A percentile compares a stretch with the other conserved stretches of the same genome.
phyloP scores from a whole-genome alignment of 179 eudicot species.

The Gypsophila paniculata region DNA sequence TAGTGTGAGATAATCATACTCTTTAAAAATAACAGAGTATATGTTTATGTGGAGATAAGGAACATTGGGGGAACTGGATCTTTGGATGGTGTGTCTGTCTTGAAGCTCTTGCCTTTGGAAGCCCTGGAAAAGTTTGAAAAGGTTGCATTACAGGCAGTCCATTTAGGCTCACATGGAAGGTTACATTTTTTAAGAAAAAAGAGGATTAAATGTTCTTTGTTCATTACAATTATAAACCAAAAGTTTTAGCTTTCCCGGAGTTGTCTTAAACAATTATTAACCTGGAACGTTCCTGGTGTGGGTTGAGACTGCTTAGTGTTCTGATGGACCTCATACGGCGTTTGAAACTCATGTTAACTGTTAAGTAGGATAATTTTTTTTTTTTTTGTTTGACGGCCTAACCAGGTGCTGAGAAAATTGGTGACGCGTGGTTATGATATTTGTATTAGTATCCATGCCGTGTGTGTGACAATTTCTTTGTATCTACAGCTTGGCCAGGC shows the following conservation, averaged over 20 bases:
- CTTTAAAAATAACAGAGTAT: not conserved
- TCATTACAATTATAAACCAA: not conserved
- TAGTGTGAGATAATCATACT: not conserved
- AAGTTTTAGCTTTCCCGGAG: not conserved
- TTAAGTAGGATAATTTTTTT: not conserved
- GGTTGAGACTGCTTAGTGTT: not conserved
- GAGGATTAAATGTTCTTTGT: not conserved
- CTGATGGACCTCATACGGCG: not conserved
- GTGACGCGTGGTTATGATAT: conserved; percentile 3
- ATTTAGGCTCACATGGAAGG: not conserved
- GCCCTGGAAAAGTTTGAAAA: not conserved
- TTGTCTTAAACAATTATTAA: not conserved
- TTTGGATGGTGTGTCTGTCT: not conserved
- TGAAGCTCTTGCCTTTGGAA: conserved; percentile 3
- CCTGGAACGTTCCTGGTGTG: not conserved
- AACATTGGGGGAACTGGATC: not conserved
- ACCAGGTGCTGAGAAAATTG: conserved; percentile 7
- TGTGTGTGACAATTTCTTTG: conserved; percentile 24
- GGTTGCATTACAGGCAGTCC: conserved; percentile 5
- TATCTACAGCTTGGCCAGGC: conserved; percentile 90
- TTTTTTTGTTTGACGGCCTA: conserved; percentile 5
- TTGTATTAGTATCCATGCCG: not conserved
- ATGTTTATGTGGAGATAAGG: not conserved
- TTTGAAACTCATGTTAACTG: not conserved
- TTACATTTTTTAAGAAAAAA: not conserved